Evolutionary conservation across 352 stramenopile genomes (phyloP).

Genomic region (Thalassiosira pacifica): DNA sequence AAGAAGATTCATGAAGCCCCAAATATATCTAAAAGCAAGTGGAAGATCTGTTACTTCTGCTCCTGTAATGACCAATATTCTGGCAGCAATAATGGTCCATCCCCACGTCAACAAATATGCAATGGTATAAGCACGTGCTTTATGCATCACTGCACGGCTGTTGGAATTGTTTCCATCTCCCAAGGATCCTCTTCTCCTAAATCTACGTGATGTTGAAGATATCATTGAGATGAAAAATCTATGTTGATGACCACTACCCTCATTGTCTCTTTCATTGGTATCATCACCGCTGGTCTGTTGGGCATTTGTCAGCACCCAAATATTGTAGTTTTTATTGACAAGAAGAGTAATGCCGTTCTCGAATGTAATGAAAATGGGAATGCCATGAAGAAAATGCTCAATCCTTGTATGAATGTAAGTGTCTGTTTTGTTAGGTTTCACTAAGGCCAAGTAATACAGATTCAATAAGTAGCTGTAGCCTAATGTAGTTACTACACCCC

Average conservation of each 20-base stretch:
- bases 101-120: conserved; percentile 3
- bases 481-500: no score
- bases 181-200: no score
- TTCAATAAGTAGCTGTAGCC: conserved; percentile 17
- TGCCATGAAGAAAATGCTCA: conserved; percentile 25
- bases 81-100: no score
- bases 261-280: neutral
- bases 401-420: conserved; percentile 19
- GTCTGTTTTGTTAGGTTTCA: conserved; percentile 21
- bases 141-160: neutral
- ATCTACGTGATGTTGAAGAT: no score
- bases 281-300: neutral
- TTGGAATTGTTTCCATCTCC: no score
- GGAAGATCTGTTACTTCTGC: no score
- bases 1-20: no score
- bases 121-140: neutral
- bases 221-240: neutral
- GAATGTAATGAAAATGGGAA: neutral
- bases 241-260: neutral
- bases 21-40: no score
- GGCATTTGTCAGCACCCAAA: neutral
- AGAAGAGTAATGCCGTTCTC: neutral
- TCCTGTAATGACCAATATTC: no score
- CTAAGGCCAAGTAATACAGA: conserved; percentile 14
- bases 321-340: neutral